These are phyloP conservation scores for Erigeron philadelphicus DNA, from an alignment of 140 eudicot species.

Conservation along the genomic window DNA sequence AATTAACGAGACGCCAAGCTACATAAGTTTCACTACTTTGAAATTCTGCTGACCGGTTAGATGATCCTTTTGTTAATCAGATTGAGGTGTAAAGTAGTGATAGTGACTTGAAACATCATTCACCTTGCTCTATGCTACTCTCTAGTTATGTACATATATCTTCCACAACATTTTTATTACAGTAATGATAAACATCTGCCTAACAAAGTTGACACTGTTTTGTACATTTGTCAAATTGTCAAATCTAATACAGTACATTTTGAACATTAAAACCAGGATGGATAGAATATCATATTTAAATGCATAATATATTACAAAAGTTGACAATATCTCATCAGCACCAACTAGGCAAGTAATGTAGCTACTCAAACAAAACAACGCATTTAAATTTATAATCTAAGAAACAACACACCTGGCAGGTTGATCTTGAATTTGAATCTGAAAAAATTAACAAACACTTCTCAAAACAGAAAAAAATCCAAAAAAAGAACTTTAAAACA, in stretches of 20 bases:
- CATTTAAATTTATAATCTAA: conserved; percentile 17
- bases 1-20: neutral
- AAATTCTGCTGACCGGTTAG: neutral
- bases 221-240: neutral
- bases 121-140: too few relatives aligned
- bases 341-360: neutral
- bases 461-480: neutral
- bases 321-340: neutral
- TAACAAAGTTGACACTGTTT: neutral
- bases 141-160: neutral
- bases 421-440: conserved; percentile 26
- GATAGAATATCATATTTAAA: neutral
- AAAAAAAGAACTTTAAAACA: neutral
- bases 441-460: conserved; percentile 21
- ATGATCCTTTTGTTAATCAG: neutral
- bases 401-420: conserved; percentile 23
- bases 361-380: neutral
- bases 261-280: neutral
- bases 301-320: neutral
- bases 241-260: neutral
- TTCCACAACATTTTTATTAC: neutral
- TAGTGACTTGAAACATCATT: neutral
- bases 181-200: neutral
- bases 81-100: conserved; percentile 15
- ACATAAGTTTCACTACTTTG: neutral